Evolutionary conservation across 1,284 basidiomycete species (phyloP).

Genomic region (Apiotrichum brassicae): DNA sequence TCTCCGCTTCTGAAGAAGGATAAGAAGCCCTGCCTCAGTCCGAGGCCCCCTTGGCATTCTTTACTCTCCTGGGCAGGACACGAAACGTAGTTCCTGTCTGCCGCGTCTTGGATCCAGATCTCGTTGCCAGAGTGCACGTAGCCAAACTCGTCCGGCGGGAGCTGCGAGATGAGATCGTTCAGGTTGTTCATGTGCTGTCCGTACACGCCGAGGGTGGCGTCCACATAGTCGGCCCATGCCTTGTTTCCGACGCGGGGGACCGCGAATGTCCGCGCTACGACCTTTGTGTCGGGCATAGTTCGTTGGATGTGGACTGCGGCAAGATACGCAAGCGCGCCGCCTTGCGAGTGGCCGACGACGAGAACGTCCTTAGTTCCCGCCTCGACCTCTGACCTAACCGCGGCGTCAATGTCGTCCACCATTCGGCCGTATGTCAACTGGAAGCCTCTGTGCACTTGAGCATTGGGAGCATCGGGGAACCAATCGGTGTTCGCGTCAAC

Average conservation of each 20-base stretch:
- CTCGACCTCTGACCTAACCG: background rate
- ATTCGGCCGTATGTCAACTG: constrained; percentile 1
- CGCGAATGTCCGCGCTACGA: constrained; percentile 16
- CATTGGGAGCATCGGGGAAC: background rate
- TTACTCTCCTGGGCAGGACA: background rate
- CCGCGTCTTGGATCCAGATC: constrained; percentile 13
- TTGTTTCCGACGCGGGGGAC: constrained; percentile 22
- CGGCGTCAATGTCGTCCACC: constrained; percentile 10
- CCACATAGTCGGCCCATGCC: constrained; percentile 24
- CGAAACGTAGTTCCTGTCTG: background rate
- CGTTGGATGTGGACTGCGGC: constrained; percentile 14
- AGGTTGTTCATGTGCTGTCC: constrained; percentile 22
- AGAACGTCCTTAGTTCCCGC: constrained; percentile 6
- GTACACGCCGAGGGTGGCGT: constrained; percentile 14
- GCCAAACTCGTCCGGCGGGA: constrained; percentile 22
- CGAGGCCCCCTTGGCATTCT: background rate
- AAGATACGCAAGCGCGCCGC: constrained; percentile 17
- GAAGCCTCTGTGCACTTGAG: constrained; percentile 8
- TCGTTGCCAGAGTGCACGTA: constrained; percentile 18
- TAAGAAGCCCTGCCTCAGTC: background rate
- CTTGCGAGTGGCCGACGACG: constrained; percentile 24
- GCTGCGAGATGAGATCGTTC: constrained; percentile 20
- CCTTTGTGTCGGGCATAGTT: constrained; percentile 1
- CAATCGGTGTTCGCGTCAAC: background rate
- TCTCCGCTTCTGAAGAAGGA: background rate